Percentiles rank a stretch among this genome's conserved stretches.
Conservation (phyloP, 164 flowering plant genomes). For the Saururus chinensis region DNA sequence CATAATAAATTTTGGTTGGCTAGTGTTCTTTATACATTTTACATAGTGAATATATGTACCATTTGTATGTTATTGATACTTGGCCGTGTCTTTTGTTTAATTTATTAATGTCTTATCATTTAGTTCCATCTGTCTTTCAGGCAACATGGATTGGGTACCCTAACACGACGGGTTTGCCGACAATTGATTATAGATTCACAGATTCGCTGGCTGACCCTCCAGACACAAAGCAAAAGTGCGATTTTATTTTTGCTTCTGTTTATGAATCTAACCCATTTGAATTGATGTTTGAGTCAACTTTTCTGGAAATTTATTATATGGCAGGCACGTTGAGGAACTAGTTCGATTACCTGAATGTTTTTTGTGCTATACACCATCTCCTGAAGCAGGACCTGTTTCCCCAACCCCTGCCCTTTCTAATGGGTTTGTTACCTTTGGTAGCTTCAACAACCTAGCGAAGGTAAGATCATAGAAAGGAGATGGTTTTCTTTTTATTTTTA, state of each 20-base stretch:
- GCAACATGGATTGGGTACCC: slow-evolving; percentile 99
- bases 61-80: no score
- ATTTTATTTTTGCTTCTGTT: background rate
- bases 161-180: slow-evolving; percentile 92
- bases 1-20: no score
- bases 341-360: slow-evolving; percentile 81
- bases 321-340: slow-evolving; percentile 93
- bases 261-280: no score
- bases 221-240: slow-evolving; percentile 66
- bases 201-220: slow-evolving; percentile 88
- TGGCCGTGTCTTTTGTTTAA: no score
- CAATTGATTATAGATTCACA: slow-evolving; percentile 86
- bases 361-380: slow-evolving; percentile 91
- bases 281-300: background rate
- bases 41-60: no score
- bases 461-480: slow-evolving; percentile 20
- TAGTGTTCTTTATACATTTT: no score
- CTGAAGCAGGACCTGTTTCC: slow-evolving; percentile 87
- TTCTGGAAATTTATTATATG: slow-evolving; percentile 8
- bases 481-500: no score
- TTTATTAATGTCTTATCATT: no score
- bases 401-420: slow-evolving; percentile 86
- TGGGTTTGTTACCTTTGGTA: slow-evolving; percentile 95
- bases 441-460: slow-evolving; percentile 98
- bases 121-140: slow-evolving; percentile 22